Percentiles rank a stretch among this genome's conserved stretches.
phyloP scores from a whole-genome alignment of 2,329 filamentous ascomycete genomes.

The Diplocarpon mali region DNA sequence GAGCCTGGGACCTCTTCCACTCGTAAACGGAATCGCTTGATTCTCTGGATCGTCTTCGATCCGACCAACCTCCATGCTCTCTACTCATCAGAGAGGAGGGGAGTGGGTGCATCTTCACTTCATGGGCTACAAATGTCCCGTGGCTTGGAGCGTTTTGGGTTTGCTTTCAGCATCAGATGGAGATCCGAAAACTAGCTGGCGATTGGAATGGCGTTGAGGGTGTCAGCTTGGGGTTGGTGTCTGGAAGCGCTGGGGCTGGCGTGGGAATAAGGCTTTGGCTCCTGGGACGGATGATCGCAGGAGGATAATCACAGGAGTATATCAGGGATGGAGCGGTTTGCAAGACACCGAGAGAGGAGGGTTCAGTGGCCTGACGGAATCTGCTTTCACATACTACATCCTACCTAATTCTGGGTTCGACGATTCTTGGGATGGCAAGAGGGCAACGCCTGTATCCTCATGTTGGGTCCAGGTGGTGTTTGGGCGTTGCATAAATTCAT shows the following conservation, averaged over 20 bases:
- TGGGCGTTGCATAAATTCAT: too few relatives aligned
- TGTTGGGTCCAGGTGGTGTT: too few relatives aligned
- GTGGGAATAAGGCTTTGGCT: not conserved
- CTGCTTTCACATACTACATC: too few relatives aligned
- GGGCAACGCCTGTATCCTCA: too few relatives aligned
- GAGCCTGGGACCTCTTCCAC: conserved; percentile 96
- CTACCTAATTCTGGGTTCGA: too few relatives aligned
- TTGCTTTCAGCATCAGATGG: conserved; percentile 1
- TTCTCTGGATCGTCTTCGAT: conserved; percentile 1
- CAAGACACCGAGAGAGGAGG: not conserved
- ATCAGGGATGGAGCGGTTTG: not conserved
- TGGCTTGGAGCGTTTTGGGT: conserved; percentile 2
- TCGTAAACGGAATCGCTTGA: conserved; percentile 42
- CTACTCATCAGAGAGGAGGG: not conserved
- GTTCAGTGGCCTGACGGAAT: too few relatives aligned
- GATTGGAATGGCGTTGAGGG: conserved; percentile 17
- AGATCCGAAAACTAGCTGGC: conserved; percentile 5
- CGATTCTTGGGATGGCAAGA: too few relatives aligned
- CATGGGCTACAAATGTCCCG: not conserved
- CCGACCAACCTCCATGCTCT: conserved; percentile 7
- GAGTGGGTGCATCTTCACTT: not conserved
- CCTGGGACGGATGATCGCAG: conserved; percentile 1
- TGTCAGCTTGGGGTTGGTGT: conserved; percentile 1
- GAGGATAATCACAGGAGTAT: conserved; percentile 2
- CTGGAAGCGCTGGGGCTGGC: not conserved